Percentiles rank a stretch among this genome's conserved stretches.
Evolutionary conservation across 805 yeast species (phyloP).

Genomic region (Spathaspora hagerdaliae): DNA sequence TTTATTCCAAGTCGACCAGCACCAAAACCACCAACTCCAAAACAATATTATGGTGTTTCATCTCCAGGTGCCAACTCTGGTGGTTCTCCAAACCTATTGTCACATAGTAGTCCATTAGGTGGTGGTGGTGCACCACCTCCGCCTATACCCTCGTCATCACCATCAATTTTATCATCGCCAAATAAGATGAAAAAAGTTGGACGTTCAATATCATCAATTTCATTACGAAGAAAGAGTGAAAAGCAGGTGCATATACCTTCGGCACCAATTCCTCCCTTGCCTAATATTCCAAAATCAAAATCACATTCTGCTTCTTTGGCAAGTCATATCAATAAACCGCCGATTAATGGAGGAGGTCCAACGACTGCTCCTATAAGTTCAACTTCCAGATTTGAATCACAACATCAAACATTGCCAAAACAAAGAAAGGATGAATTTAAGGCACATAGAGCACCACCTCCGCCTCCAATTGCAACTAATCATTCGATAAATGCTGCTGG

Average conservation of each 20-base stretch:
- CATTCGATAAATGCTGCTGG: background rate
- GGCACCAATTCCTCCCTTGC: conserved; percentile 16
- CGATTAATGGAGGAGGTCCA: conserved; percentile 14
- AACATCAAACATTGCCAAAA: conserved; percentile 8
- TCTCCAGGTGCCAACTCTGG: conserved; percentile 12
- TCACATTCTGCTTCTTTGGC: conserved; percentile 38
- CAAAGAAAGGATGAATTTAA: conserved; percentile 22
- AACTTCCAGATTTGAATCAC: conserved; percentile 22
- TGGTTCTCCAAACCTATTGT: conserved; percentile 6
- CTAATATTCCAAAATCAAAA: conserved; percentile 35
- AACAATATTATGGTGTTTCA: background rate
- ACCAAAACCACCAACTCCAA: conserved; percentile 49
- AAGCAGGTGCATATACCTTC: conserved; percentile 15
- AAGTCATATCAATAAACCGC: conserved; percentile 18
- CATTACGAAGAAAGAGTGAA: conserved; percentile 29
- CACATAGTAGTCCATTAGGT: background rate
- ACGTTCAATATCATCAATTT: conserved; percentile 36
- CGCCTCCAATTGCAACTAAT: conserved; percentile 27
- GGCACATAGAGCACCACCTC: conserved; percentile 40
- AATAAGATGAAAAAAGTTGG: conserved; percentile 3
- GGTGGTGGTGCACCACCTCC: background rate
- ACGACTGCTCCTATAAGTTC: conserved; percentile 37
- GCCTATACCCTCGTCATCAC: background rate
- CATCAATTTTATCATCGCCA: conserved; percentile 3
- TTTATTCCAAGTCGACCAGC: conserved; percentile 68